These are phyloP conservation scores for Neohortaea acidophila DNA, from an alignment of 495 filamentous ascomycete species.

Conservation along the genomic window DNA sequence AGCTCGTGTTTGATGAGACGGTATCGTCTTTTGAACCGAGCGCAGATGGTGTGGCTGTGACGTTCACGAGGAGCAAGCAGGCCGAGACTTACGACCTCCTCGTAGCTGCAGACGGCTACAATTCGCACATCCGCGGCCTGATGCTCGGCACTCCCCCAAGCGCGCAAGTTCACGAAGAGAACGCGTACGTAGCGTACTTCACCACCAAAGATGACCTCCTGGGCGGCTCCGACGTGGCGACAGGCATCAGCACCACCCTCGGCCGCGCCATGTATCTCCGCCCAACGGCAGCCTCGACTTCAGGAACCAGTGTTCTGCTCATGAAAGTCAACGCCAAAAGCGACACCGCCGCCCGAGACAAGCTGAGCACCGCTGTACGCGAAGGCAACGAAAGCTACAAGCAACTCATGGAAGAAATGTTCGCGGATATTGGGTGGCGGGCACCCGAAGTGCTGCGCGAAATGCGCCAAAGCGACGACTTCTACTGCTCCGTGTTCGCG, in stretches of 20 bases:
- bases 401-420: neutral
- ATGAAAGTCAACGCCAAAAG: neutral
- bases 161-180: constrained; percentile 1
- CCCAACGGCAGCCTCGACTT: constrained; percentile 3
- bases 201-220: constrained; percentile 1
- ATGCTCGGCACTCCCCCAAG: neutral
- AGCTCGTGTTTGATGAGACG: no score
- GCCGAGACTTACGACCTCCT: no score
- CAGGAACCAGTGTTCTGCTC: constrained; percentile 1
- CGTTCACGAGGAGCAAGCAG: no score
- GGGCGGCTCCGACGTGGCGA: neutral
- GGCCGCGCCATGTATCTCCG: constrained; percentile 6
- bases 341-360: constrained; percentile 5
- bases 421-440: constrained; percentile 6
- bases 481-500: constrained; percentile 10
- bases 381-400: constrained; percentile 11
- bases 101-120: no score
- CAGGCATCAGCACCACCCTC: constrained; percentile 2
- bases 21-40: no score
- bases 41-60: no score
- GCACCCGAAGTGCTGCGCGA: neutral
- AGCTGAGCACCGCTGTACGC: constrained; percentile 7
- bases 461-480: constrained; percentile 7
- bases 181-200: neutral
- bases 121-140: neutral